Base-by-base conservation (phyloP, 345 rosid genomes). In the Linum lewisii region DNA sequence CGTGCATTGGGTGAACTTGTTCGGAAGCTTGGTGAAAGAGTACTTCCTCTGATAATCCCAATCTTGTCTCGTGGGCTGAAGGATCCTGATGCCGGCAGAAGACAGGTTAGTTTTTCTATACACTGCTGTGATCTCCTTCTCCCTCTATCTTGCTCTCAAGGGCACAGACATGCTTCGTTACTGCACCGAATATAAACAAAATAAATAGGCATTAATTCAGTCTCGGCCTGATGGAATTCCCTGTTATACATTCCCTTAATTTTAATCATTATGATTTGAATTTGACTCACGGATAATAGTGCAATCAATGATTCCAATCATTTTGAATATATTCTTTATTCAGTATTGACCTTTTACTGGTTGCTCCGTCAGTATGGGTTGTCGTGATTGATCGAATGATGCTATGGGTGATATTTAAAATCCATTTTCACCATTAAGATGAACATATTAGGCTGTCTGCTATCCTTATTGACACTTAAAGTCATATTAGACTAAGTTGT, bases 1-100 rank as follows among this genome's bases (percentile, higher is more conserved):
- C 78, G 99, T 65, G 65, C 99, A 51, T 73, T 93, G 68, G 99
- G 99, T 73, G 99, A 93, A 78, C 90, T 93, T 67, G 99, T 93
- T 38, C 78, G 94, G 78, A 93, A 93, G 80, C 99, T 93, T 70
- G 99, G 99, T 69, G 99, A 93, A 75, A 89, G 96, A 87, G 99
- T 93, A 59, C 99, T 93, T 78, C 99, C 99, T 66, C 71, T 80
- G 73, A 93, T 93, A 34, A 89, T 93, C 64, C 97, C 99, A 54
- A 89, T 89, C 66, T 77, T 93, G 72, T 81, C 99, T 25, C 66
- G 60, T 67, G 97, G 99, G 23, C 76, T 89, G 63, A 77, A 80
- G 74, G 85, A 87, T 73, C 81, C 88, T 50, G 81, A 74, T 79
- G 78, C 86, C 70, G 72, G 84, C 79, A 85, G 90, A 81, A 81